Percentiles rank a stretch among this genome's conserved stretches.
Conservation (phyloP, 805 yeast species). For the Metschnikowia noctiluminum region DNA sequence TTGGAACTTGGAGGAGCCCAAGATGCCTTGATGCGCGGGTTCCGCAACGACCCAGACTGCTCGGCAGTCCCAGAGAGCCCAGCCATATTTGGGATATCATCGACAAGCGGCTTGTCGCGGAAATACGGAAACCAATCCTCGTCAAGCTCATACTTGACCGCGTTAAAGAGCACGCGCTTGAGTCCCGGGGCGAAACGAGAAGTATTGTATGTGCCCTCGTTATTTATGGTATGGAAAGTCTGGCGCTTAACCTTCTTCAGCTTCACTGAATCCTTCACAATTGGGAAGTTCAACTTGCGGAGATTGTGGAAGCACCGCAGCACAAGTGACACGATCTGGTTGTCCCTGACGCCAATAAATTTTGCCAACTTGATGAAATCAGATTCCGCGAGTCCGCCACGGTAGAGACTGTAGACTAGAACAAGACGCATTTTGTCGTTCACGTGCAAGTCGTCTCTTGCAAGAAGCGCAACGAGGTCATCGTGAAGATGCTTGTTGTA, state of each 20-base stretch:
- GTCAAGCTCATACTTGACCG: constrained; percentile 50
- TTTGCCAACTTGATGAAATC: constrained; percentile 70
- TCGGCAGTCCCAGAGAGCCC: constrained; percentile 3
- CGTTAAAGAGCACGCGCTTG: constrained; percentile 52
- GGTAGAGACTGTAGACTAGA: constrained; percentile 67
- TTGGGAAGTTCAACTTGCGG: constrained; percentile 52
- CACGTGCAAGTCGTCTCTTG: constrained; percentile 45
- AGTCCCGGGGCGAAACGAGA: constrained; percentile 73
- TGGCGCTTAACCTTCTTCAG: constrained; percentile 46
- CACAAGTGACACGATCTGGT: constrained; percentile 55
- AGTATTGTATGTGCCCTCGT: constrained; percentile 54
- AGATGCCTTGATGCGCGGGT: constrained; percentile 18
- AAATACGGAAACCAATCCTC: constrained; percentile 67
- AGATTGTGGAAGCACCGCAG: constrained; percentile 44
- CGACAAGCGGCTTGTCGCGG: constrained; percentile 66
- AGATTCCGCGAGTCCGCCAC: constrained; percentile 74
- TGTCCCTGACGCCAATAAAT: constrained; percentile 45
- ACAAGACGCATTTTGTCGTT: constrained; percentile 75
- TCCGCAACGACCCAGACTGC: constrained; percentile 14
- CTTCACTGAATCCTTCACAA: constrained; percentile 41
- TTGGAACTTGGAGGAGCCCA: constrained; percentile 20
- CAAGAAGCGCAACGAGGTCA: constrained; percentile 54
- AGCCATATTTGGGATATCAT: constrained; percentile 29
- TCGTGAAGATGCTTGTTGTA: constrained; percentile 59
- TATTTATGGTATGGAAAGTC: constrained; percentile 54